Base-by-base conservation (phyloP, 73 alveolate genomes). In the Paraurostyla sp. region DNA sequence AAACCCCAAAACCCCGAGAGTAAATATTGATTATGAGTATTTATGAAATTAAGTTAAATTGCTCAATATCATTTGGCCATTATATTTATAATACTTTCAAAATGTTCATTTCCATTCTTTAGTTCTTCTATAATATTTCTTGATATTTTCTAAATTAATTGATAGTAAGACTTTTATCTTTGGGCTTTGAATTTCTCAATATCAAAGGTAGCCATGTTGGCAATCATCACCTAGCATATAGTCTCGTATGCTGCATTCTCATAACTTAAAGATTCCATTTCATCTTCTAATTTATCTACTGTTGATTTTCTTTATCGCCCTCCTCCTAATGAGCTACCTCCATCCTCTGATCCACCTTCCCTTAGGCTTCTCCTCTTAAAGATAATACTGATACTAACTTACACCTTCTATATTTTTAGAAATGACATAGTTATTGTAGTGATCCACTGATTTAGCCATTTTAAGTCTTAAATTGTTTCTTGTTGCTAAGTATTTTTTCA, bases 141-240 rank as follows among this genome's bases (percentile, higher is more conserved):
- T 43, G 71, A 51, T 23, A 73, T 7, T 25, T 48, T 40, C 25
- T 40, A 33, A 15, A 73, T 43, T n/a, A 73, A 27, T 0, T 11
- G n/a, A 30, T 38, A 65, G 32, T 78, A 78, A 62, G 56, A 15
- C 50, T 54, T 49, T n/a, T 49, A 27, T 22, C 89, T 49, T 22
- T 78, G 32, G 38, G 30, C 23, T 78, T 54, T 49, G 32, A 51
- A 78, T 35, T 78, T 78, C 62, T 78, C 89, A 23, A 78, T 78
- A 40, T 78, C 89, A 38, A 78, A 78, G 33, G 76, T 51, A n/a
- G 89, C 76, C 89, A 78, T 78, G 60, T 78, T 78, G 15, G 78
- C 89, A 78, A 54, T 54, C 78, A 54, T 78, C 2, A 78, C 40
- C 41, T 78, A 32, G 45, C 80, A 51, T 0, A 78, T 78, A 23